phyloP scores from a whole-genome alignment of 169 alveolate genomes.

The Plasmodium gonderi region DNA sequence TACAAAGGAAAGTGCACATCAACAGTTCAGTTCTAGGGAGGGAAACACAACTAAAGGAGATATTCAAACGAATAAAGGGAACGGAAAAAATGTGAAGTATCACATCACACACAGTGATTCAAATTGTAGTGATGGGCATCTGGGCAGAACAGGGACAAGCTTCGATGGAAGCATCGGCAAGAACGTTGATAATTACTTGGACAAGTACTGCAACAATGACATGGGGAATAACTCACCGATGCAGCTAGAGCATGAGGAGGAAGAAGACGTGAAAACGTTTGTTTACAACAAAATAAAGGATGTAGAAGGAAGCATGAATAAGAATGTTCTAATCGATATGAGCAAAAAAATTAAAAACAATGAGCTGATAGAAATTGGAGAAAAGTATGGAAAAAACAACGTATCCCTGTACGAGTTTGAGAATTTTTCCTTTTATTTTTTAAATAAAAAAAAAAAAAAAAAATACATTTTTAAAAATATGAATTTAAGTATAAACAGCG shows the following conservation, averaged over 20 bases:
- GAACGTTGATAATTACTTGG: too few relatives aligned
- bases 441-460: conserved; percentile 24
- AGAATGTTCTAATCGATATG: conserved; percentile 56
- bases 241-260: background rate
- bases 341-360: conserved; percentile 63
- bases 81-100: too few relatives aligned
- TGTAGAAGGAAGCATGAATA: conserved; percentile 50
- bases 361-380: conserved; percentile 75
- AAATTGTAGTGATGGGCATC: too few relatives aligned
- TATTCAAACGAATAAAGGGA: too few relatives aligned
- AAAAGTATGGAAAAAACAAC: conserved; percentile 53
- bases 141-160: too few relatives aligned
- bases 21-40: too few relatives aligned
- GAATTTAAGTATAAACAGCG: conserved; percentile 67
- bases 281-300: conserved; percentile 30
- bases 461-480: conserved; percentile 75
- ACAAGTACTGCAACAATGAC: background rate
- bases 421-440: conserved; percentile 63
- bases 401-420: conserved; percentile 74
- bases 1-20: background rate
- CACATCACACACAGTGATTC: too few relatives aligned
- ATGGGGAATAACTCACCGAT: too few relatives aligned
- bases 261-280: conserved; percentile 26
- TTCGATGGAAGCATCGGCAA: too few relatives aligned
- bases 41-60: too few relatives aligned